phyloP scores from a whole-genome alignment of 257 asterid species.

The Anisodus acutangulus region DNA sequence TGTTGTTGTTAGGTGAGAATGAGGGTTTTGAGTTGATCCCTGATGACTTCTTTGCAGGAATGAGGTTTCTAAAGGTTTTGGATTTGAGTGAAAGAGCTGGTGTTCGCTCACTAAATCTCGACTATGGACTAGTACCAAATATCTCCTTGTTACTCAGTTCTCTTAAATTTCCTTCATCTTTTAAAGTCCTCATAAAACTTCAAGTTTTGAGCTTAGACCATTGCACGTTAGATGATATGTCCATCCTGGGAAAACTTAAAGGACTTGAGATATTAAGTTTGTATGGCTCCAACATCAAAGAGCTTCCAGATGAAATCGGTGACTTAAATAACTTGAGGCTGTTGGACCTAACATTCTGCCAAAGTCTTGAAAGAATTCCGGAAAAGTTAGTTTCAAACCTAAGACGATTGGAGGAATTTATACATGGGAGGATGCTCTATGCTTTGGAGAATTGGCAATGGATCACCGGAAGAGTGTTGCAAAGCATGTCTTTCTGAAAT shows the following conservation, averaged over 20 bases:
- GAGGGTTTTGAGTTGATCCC: conserved; percentile 28
- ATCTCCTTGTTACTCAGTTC: not conserved
- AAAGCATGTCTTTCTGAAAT: conserved; percentile 22
- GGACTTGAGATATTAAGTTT: conserved; percentile 28
- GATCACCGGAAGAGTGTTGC: not conserved
- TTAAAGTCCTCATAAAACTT: conserved; percentile 15
- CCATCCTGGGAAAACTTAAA: conserved; percentile 17
- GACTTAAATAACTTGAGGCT: conserved; percentile 17
- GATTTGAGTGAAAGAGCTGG: conserved; percentile 34
- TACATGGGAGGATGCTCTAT: conserved; percentile 26
- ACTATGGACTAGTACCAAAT: not conserved
- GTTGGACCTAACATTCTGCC: conserved; percentile 31
- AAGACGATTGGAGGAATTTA: conserved; percentile 25
- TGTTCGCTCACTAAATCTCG: conserved; percentile 1
- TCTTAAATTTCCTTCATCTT: conserved; percentile 21
- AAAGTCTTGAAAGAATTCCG: not conserved
- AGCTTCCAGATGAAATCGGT: conserved; percentile 23
- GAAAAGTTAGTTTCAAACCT: not conserved
- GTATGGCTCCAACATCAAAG: not conserved
- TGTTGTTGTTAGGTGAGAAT: conserved; percentile 32
- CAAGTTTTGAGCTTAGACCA: not conserved
- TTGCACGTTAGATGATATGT: conserved; percentile 21
- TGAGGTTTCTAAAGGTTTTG: conserved; percentile 16
- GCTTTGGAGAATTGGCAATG: not conserved
- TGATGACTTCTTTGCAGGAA: not conserved